phyloP scores from a whole-genome alignment of 116 monocot genomes.

The Zostera marina region DNA sequence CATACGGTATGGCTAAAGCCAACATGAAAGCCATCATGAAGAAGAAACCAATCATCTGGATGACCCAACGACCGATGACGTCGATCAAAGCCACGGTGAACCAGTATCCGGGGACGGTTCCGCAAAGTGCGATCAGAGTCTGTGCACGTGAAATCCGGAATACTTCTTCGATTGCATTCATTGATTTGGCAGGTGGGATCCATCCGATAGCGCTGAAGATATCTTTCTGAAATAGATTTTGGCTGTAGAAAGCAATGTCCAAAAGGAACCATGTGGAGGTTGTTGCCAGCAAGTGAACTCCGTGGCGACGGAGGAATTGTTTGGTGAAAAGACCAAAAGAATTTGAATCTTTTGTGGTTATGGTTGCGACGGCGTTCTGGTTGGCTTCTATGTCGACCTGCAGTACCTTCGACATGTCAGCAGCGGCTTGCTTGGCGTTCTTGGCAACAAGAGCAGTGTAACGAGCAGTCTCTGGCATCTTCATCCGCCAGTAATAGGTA shows the following conservation, averaged over 20 bases:
- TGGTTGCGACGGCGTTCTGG: constrained; percentile 6
- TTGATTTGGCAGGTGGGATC: constrained; percentile 7
- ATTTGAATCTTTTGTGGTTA: background rate
- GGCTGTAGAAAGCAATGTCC: constrained; percentile 21
- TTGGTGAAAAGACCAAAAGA: constrained; percentile 10
- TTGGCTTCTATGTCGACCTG: constrained; percentile 12
- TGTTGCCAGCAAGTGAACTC: constrained; percentile 10
- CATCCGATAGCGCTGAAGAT: constrained; percentile 14
- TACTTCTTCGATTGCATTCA: constrained; percentile 17
- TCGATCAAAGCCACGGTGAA: constrained; percentile 17
- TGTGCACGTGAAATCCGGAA: constrained; percentile 5
- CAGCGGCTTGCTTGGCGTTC: constrained; percentile 24
- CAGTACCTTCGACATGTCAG: constrained; percentile 31
- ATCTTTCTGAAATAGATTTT: constrained; percentile 18
- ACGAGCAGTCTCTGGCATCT: constrained; percentile 24
- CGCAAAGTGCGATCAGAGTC: constrained; percentile 16
- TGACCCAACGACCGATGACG: constrained; percentile 10
- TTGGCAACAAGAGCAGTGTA: constrained; percentile 24
- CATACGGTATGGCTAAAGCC: constrained; percentile 14
- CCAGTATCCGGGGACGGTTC: constrained; percentile 22
- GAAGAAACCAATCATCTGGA: constrained; percentile 23
- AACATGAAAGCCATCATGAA: constrained; percentile 15
- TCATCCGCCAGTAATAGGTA: constrained; percentile 23
- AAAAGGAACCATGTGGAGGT: constrained; percentile 20
- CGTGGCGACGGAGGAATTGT: constrained; percentile 16